phyloP scores from a whole-genome alignment of 1,284 basidiomycete genomes.

The Marasmius tenuissimus region DNA sequence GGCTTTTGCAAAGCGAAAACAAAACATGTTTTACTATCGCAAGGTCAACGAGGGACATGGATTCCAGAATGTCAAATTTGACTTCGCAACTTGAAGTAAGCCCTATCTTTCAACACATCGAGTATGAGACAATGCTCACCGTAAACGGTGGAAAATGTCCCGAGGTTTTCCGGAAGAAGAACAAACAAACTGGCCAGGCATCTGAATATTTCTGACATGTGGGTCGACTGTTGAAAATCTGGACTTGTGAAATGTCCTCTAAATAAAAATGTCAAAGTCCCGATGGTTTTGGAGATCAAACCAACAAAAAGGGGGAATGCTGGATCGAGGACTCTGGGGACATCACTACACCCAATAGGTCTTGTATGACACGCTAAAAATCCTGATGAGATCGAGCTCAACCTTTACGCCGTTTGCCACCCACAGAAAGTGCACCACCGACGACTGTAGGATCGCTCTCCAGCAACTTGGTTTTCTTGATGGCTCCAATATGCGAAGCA shows the following conservation, averaged over 20 bases:
- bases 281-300: background rate
- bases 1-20: conserved; percentile 19
- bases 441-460: conserved; percentile 8
- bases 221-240: background rate
- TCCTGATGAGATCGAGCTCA: background rate
- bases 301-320: background rate
- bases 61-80: conserved; percentile 41
- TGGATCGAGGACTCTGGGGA: background rate
- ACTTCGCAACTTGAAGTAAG: conserved; percentile 26
- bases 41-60: conserved; percentile 22
- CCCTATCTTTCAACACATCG: background rate
- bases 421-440: background rate
- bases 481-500: background rate
- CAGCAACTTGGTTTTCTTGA: conserved; percentile 2
- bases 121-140: background rate
- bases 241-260: background rate
- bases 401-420: background rate
- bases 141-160: background rate
- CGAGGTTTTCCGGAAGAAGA: background rate
- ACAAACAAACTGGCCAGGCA: background rate
- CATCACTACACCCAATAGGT: background rate
- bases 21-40: conserved; percentile 20
- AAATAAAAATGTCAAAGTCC: background rate
- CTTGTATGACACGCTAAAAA: background rate
- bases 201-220: background rate